phyloP scores from a whole-genome alignment of 129 eudicot species.

The Ambrosia artemisiifolia region DNA sequence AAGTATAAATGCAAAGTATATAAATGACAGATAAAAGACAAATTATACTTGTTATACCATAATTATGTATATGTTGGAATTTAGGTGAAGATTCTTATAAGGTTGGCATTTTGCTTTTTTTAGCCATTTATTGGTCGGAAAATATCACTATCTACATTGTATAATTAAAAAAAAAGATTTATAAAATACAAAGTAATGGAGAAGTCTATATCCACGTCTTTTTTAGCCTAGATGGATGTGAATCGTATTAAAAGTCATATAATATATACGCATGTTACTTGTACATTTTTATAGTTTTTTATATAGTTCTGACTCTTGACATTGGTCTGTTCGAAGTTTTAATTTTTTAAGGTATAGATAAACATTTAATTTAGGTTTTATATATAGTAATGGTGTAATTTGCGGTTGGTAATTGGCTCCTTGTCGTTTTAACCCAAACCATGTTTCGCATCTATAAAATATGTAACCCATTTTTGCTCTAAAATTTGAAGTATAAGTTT shows the following conservation, averaged over 20 bases:
- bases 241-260: neutral
- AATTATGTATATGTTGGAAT: slow-evolving; percentile 4
- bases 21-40: neutral
- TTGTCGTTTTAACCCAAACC: neutral
- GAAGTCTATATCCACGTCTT: neutral
- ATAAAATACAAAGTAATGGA: neutral
- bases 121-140: neutral
- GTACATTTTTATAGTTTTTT: neutral
- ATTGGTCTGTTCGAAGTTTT: neutral
- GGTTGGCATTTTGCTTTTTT: slow-evolving; percentile 21
- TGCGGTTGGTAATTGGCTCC: neutral
- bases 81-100: slow-evolving; percentile 26
- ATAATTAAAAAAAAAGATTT: neutral
- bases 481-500: no score
- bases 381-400: no score
- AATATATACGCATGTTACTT: neutral
- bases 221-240: neutral
- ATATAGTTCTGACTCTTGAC: neutral
- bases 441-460: neutral
- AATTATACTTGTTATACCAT: neutral
- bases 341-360: neutral
- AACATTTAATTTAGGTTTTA: no score
- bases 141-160: neutral
- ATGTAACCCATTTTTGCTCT: no score
- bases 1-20: no score